phyloP scores from a whole-genome alignment of 306 rosid genomes.

The Dalbergia cochinchinensis region DNA sequence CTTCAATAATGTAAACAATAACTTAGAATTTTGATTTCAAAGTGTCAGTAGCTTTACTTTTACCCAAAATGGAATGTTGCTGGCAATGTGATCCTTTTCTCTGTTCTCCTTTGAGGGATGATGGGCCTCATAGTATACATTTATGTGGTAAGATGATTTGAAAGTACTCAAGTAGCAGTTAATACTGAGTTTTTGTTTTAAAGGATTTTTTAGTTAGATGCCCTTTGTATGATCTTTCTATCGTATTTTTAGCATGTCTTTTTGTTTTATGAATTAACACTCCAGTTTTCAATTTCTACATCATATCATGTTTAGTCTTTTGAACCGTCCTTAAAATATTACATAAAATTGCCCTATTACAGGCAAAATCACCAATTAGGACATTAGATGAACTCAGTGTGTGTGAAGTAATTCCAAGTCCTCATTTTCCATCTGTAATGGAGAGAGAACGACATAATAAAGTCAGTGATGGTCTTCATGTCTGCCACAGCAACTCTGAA shows the following conservation, averaged over 20 bases:
- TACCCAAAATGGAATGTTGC: conserved; percentile 33
- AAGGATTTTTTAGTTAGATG: conserved; percentile 28
- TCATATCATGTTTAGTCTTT: conserved; percentile 23
- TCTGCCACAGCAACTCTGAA: conserved; percentile 42
- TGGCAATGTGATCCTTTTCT: conserved; percentile 13
- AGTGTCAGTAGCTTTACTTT: conserved; percentile 16
- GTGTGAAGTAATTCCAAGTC: conserved; percentile 68
- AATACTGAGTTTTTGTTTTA: conserved; percentile 16
- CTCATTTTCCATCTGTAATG: conserved; percentile 71
- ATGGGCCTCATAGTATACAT: conserved; percentile 16
- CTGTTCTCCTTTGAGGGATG: conserved; percentile 5
- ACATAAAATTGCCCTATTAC: conserved; percentile 41
- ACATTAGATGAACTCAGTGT: conserved; percentile 87
- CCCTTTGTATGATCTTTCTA: conserved; percentile 19
- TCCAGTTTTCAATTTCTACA: conserved; percentile 31
- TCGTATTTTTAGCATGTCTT: not conserved
- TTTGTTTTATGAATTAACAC: conserved; percentile 11
- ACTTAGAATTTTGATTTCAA: conserved; percentile 22
- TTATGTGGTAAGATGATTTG: conserved; percentile 26
- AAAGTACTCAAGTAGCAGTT: conserved; percentile 21
- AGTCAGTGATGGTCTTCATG: conserved; percentile 46
- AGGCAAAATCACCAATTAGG: conserved; percentile 94
- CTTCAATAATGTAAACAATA: conserved; percentile 24
- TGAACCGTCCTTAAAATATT: conserved; percentile 30
- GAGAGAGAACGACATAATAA: conserved; percentile 61